Conservation (phyloP, 805 yeast genomes). For the Yarrowia sp. region DNA sequence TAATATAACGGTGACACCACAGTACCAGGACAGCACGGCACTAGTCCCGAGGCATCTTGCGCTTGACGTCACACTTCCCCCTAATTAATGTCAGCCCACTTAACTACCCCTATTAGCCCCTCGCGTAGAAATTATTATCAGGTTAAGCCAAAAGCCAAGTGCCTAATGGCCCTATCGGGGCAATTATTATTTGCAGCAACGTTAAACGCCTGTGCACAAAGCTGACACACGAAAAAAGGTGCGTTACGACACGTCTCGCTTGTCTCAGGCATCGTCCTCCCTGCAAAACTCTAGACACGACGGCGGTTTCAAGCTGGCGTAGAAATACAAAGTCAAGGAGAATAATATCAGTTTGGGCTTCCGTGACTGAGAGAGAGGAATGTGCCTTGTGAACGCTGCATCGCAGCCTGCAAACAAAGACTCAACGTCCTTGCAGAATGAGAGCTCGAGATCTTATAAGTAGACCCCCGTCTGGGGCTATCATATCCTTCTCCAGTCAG, state of each 20-base stretch:
- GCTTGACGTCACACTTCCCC: too few species aligned
- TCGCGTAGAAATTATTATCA: slow-evolving; percentile 2
- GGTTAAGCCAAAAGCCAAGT: not conserved
- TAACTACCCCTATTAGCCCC: slow-evolving; percentile 23
- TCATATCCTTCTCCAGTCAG: not conserved
- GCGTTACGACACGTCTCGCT: slow-evolving; percentile 25
- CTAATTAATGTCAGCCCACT: slow-evolving; percentile 2
- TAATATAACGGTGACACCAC: too few species aligned
- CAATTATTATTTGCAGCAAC: not conserved
- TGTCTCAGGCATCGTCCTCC: not conserved
- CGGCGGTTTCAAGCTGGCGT: not conserved
- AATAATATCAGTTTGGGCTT: slow-evolving; percentile 7
- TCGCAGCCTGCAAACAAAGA: slow-evolving; percentile 2
- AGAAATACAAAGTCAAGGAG: slow-evolving; percentile 15
- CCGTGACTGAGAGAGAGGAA: not conserved
- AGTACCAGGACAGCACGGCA: too few species aligned
- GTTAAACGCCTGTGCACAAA: slow-evolving; percentile 11
- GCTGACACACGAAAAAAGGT: slow-evolving; percentile 5
- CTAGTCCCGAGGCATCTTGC: too few species aligned
- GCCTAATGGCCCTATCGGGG: not conserved
- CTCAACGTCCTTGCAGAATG: not conserved
- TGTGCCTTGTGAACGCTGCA: slow-evolving; percentile 2
- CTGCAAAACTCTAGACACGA: slow-evolving; percentile 3
- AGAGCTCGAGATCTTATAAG: not conserved
- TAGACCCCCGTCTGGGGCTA: not conserved